phyloP scores from a whole-genome alignment of 768 basidiomycete species.

The Daedaleopsis nitida region DNA sequence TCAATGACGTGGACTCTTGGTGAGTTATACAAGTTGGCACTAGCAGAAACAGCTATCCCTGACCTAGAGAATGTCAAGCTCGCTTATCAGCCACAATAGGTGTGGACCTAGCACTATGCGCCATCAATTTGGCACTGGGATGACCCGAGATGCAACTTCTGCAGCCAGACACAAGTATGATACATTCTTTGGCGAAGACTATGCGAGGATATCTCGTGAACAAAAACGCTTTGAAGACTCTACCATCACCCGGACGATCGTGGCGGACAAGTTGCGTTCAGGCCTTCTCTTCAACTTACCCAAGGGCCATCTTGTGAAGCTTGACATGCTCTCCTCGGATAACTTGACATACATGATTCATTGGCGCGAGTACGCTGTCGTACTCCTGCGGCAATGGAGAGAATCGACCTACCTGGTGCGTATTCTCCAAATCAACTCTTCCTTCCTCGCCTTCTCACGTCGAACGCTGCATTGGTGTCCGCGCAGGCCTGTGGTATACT shows the following conservation, averaged over 20 bases:
- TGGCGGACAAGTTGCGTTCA: conserved; percentile 4
- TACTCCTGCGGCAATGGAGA: conserved; percentile 21
- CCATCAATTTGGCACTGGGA: background rate
- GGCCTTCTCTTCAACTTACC: conserved; percentile 21
- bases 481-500: conserved; percentile 12
- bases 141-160: background rate
- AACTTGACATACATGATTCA: conserved; percentile 24
- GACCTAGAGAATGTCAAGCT: conserved; percentile 10
- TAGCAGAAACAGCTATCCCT: no score
- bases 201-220: conserved; percentile 25
- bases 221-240: conserved; percentile 18
- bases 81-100: conserved; percentile 24
- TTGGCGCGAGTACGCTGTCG: conserved; percentile 26
- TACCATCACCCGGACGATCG: background rate
- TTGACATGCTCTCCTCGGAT: conserved; percentile 26
- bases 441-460: background rate
- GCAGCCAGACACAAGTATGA: conserved; percentile 25
- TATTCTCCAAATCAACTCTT: background rate
- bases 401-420: conserved; percentile 17
- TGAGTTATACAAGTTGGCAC: background rate
- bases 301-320: conserved; percentile 5
- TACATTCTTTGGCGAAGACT: conserved; percentile 28
- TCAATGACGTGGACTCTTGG: conserved; percentile 22
- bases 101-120: background rate
- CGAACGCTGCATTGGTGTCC: background rate